Percentiles rank a stretch among this genome's conserved stretches.
phyloP scores from a whole-genome alignment of 2,329 filamentous ascomycete genomes.

The Colletotrichum incanum region DNA sequence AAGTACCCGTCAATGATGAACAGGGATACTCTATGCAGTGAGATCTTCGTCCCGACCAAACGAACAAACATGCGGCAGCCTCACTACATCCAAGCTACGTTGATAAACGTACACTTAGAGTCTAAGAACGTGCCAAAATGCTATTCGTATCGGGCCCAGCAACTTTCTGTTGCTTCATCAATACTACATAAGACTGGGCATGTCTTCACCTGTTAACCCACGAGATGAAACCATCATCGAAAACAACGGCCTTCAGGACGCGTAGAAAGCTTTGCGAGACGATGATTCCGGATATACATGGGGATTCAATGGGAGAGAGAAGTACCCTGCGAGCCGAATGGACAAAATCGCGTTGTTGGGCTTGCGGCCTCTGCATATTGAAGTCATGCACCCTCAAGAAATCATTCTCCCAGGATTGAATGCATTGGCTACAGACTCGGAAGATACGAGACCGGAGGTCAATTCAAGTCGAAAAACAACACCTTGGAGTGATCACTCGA shows the following conservation, averaged over 20 bases:
- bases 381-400: constrained; percentile 44
- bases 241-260: constrained; percentile 54
- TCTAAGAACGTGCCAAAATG: constrained; percentile 50
- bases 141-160: constrained; percentile 46
- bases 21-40: constrained; percentile 55
- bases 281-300: constrained; percentile 55
- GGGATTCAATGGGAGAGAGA: constrained; percentile 53
- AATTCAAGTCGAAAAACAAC: neutral
- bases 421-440: neutral
- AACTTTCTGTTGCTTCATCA: constrained; percentile 49
- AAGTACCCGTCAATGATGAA: constrained; percentile 51
- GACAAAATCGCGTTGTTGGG: constrained; percentile 55
- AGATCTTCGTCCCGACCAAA: constrained; percentile 47
- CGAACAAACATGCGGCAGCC: constrained; percentile 20
- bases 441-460: too few species aligned
- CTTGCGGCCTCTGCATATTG: constrained; percentile 45
- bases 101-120: constrained; percentile 60
- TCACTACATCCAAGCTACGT: constrained; percentile 43
- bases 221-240: constrained; percentile 52
- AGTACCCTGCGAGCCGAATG: constrained; percentile 53
- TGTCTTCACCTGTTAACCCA: constrained; percentile 53
- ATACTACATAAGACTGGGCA: constrained; percentile 48
- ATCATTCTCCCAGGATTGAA: neutral
- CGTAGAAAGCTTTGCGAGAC: constrained; percentile 51
- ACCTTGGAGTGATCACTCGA: constrained; percentile 36